A percentile compares a stretch with the other conserved stretches of the same genome.
Conservation (phyloP, 805 yeast species). For the Diddensiella caesifluorescens region DNA sequence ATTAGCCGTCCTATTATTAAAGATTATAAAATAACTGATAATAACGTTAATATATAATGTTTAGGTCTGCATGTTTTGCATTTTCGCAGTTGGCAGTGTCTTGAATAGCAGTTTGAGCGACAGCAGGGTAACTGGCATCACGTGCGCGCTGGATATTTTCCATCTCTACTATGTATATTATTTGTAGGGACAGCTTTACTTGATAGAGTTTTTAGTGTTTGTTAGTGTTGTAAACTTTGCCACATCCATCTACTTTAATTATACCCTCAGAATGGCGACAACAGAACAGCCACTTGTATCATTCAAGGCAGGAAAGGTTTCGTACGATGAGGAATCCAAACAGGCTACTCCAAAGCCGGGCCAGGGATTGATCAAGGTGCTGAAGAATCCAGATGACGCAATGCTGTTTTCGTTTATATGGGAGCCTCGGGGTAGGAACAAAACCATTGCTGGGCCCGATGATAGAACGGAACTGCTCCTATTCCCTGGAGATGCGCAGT, state of each 20-base stretch:
- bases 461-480: constrained; percentile 52
- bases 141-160: no score
- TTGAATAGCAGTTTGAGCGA: no score
- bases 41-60: no score
- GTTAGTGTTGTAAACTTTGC: no score
- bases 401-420: constrained; percentile 66
- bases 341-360: constrained; percentile 64
- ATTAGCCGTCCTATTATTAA: no score
- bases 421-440: constrained; percentile 52
- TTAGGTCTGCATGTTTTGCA: no score
- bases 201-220: not conserved
- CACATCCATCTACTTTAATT: no score
- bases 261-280: no score
- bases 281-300: constrained; percentile 14
- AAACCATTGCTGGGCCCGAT: constrained; percentile 26
- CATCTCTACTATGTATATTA: no score
- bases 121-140: no score
- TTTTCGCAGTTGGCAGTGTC: no score
- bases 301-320: constrained; percentile 80
- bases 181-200: not conserved
- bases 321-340: constrained; percentile 52
- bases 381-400: constrained; percentile 63
- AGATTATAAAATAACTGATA: no score
- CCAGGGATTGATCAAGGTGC: constrained; percentile 60
- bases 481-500: constrained; percentile 81